Evolutionary conservation across 176 grass and related monocot species (phyloP).

Genomic region (Sorghum bicolor): Sorghum_bicolor_NCBIv3 NC_012876.2:61503501-61504000

Average conservation of each 20-base stretch:
- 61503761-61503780: background rate
- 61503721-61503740: slow-evolving; percentile 21
- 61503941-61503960: slow-evolving; percentile 55
- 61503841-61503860: background rate
- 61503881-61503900: slow-evolving; percentile 75
- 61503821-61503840: slow-evolving; percentile 36
- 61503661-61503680: background rate
- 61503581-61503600: background rate
- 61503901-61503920: slow-evolving; percentile 80
- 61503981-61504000: slow-evolving; percentile 77
- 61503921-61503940: slow-evolving; percentile 70
- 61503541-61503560: no score
- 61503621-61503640: background rate
- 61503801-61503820: background rate
- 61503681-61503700: background rate
- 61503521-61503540: no score
- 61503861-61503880: slow-evolving; percentile 23
- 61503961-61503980: slow-evolving; percentile 80
- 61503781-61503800: background rate
- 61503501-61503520: no score
- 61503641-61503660: background rate
- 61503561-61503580: background rate
- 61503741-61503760: background rate
- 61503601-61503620: background rate
- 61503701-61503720: background rate